Conservation (phyloP, 2,329 filamentous ascomycete species). For the Trichoderma koningiopsis region DNA sequence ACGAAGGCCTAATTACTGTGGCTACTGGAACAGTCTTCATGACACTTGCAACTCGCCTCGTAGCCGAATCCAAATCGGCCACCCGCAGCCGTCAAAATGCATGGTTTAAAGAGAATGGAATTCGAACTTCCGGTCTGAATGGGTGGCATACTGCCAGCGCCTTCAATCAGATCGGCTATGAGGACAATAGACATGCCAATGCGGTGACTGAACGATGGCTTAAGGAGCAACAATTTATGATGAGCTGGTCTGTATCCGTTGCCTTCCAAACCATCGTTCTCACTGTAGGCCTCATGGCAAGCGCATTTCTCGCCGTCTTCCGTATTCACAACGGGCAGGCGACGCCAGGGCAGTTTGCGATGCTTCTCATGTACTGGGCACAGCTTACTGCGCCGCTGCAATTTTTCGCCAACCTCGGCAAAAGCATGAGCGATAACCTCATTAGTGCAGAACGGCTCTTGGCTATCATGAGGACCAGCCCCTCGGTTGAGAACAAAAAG, state of each 20-base stretch:
- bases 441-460: constrained; percentile 61
- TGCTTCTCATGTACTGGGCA: constrained; percentile 72
- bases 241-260: constrained; percentile 54
- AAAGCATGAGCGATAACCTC: constrained; percentile 57
- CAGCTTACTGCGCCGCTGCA: constrained; percentile 71
- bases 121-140: constrained; percentile 57
- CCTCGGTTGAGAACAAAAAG: constrained; percentile 56
- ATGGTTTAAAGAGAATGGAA: constrained; percentile 57
- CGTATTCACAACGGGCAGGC: constrained; percentile 65
- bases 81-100: constrained; percentile 55
- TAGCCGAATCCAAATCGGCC: constrained; percentile 51
- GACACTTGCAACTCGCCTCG: constrained; percentile 55
- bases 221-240: constrained; percentile 42
- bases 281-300: constrained; percentile 69
- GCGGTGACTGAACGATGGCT: constrained; percentile 49
- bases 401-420: constrained; percentile 65
- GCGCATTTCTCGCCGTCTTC: constrained; percentile 61
- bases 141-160: constrained; percentile 62
- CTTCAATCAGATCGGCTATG: constrained; percentile 61
- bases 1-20: constrained; percentile 64
- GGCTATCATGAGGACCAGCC: constrained; percentile 60
- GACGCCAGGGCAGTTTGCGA: constrained; percentile 68
- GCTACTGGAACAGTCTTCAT: constrained; percentile 60
- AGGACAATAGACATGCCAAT: constrained; percentile 55
- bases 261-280: constrained; percentile 64